Base-by-base conservation (phyloP, 768 basidiomycete genomes). In the Suillus weaverae region DNA sequence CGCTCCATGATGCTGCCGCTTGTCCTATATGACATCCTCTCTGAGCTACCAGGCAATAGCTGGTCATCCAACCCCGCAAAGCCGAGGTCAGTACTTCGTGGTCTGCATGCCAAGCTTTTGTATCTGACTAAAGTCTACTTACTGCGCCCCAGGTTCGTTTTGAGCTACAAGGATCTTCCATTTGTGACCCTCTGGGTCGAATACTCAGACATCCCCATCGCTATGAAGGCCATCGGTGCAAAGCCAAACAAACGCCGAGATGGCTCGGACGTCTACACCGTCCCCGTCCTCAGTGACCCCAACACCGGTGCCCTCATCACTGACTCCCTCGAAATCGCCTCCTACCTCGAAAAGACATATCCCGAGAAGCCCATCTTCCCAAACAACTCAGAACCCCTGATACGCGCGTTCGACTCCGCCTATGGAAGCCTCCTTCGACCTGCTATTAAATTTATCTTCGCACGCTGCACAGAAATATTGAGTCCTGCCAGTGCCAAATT, bases 61-160 rank as follows among this genome's bases (percentile, higher is more conserved):
- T 81, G 77, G 77, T 74, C 81, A 1, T 74, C 76, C 8, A 83
- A 81, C 57, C 69, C 77, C 6, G 77, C 72, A 65, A 83, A 74
- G 63, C 69, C 78, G 33, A 80, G 81, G 82, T 77, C 16, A 32
- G 35, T 18, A 36, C 3, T 18, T 48, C 5, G 10, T 51, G 16
- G 8, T 13, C 30, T 68, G 1, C 11, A 63, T 65, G 6, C 4
- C 0, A 36, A 20, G n/a, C 30, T 44, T 51, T 13, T 6, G 35
- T 30, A 36, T 14, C 30, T 30, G 6, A 50, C 16, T 3, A 30
- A n/a, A 48, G 8, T 39, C 4, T 65, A 57, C 14, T 44, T 65
- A 57, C 14, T 44, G 4, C 26, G 20, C 22, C 39, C 22, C 36
- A 81, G 80, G 67, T 72, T 71, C 50, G 70, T 70, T n/a, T 68